Conservation (phyloP, 345 rosid species). For the Luvunga scandens region DNA sequence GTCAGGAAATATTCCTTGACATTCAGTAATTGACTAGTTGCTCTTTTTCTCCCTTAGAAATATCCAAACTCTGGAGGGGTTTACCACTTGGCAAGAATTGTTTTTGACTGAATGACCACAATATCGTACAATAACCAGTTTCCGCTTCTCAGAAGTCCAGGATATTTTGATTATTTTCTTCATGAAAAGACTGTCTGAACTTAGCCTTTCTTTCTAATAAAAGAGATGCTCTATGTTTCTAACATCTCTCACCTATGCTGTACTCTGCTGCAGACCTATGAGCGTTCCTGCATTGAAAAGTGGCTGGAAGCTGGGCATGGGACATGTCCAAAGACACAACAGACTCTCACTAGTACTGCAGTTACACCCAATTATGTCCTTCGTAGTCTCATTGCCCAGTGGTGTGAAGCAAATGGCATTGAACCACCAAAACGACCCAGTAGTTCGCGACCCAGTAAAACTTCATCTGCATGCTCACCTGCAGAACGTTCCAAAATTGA, state of each 20-base stretch:
- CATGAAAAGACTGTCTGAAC: neutral
- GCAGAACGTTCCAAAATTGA: constrained; percentile 75
- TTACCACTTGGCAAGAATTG: neutral
- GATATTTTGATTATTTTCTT: neutral
- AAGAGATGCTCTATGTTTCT: neutral
- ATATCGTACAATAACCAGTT: constrained; percentile 1
- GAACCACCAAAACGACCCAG: constrained; percentile 87
- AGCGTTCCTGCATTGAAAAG: constrained; percentile 90
- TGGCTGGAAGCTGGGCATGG: constrained; percentile 88
- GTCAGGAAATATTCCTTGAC: neutral
- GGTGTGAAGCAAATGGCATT: constrained; percentile 90
- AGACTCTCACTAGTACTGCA: constrained; percentile 55
- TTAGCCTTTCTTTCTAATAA: neutral
- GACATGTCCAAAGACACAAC: constrained; percentile 98
- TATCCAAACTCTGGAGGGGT: neutral
- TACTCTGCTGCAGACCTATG: constrained; percentile 66
- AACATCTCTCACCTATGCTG: constrained; percentile 15
- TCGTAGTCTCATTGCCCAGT: constrained; percentile 95
- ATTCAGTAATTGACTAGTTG: constrained; percentile 4
- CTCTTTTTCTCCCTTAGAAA: constrained; percentile 6
- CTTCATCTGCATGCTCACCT: constrained; percentile 58
- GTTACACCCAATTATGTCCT: constrained; percentile 88
- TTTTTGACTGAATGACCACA: neutral
- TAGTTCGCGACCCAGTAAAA: constrained; percentile 60
- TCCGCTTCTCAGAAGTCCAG: neutral